Evolutionary conservation across 805 yeast genomes (phyloP).

Genomic region (Metschnikowia noctiluminum): DNA sequence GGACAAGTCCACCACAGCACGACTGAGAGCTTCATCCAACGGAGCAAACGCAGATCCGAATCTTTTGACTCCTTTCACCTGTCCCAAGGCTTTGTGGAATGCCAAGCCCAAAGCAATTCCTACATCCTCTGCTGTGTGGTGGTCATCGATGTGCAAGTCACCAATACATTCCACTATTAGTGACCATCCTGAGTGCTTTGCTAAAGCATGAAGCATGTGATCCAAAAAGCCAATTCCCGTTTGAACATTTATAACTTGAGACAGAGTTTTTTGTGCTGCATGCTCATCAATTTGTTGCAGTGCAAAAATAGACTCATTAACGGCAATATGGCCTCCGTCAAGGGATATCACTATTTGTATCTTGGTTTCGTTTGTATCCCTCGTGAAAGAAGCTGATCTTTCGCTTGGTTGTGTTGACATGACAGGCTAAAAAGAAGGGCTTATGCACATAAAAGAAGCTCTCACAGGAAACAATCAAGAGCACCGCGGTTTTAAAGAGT

Average conservation of each 20-base stretch:
- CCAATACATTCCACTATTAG: conserved; percentile 86
- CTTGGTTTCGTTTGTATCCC: conserved; percentile 91
- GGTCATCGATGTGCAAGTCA: conserved; percentile 94
- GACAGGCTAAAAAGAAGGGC: neutral
- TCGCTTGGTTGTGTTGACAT: conserved; percentile 1
- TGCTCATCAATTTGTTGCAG: conserved; percentile 25
- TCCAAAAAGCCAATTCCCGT: conserved; percentile 95
- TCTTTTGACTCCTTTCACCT: conserved; percentile 84
- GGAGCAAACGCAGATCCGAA: conserved; percentile 96
- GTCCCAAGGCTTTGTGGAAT: conserved; percentile 86
- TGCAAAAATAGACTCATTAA: conserved; percentile 56
- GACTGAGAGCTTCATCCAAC: conserved; percentile 88
- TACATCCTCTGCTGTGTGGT: conserved; percentile 94
- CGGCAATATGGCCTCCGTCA: conserved; percentile 76
- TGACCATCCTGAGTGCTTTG: conserved; percentile 97
- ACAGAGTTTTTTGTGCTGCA: conserved; percentile 65
- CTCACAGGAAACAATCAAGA: neutral
- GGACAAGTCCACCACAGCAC: conserved; percentile 95
- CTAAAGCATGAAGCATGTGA: conserved; percentile 96
- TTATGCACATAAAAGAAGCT: neutral
- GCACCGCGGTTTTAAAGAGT: neutral
- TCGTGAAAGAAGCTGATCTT: conserved; percentile 45
- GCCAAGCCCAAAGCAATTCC: conserved; percentile 90
- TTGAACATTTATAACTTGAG: conserved; percentile 75
- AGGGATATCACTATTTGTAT: conserved; percentile 80